phyloP scores from a whole-genome alignment of 2,329 filamentous ascomycete species.

The Exophiala viscosa region DNA sequence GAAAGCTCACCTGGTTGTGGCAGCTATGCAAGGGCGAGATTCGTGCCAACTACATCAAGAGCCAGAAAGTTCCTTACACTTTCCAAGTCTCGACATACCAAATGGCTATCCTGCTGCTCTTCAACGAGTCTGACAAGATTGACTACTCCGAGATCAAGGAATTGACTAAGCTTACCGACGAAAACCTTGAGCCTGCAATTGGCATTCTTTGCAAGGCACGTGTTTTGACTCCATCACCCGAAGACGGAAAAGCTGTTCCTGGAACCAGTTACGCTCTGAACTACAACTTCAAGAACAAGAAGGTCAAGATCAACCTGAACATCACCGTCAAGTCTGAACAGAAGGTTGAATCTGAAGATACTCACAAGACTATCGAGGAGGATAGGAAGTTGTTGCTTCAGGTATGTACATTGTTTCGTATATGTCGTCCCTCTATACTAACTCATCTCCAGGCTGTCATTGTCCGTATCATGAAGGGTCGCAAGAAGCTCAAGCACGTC shows the following conservation, averaged over 20 bases:
- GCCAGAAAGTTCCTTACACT: slow-evolving; percentile 84
- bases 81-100: slow-evolving; percentile 98
- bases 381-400: slow-evolving; percentile 94
- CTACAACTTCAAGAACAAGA: slow-evolving; percentile 96
- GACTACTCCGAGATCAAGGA: slow-evolving; percentile 83
- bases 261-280: slow-evolving; percentile 82
- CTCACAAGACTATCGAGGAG: slow-evolving; percentile 99
- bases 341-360: slow-evolving; percentile 94
- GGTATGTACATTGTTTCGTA: slow-evolving; percentile 55
- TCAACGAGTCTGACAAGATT: slow-evolving; percentile 85
- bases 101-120: slow-evolving; percentile 91
- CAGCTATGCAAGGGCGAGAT: slow-evolving; percentile 97
- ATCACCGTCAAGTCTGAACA: slow-evolving; percentile 91
- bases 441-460: slow-evolving; percentile 72
- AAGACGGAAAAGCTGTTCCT: slow-evolving; percentile 69
- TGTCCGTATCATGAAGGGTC: slow-evolving; percentile 98
- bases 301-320: slow-evolving; percentile 94
- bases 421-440: slow-evolving; percentile 32
- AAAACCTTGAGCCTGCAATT: slow-evolving; percentile 82
- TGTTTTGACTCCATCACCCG: slow-evolving; percentile 69
- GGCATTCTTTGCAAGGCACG: slow-evolving; percentile 89
- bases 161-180: slow-evolving; percentile 72
- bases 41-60: slow-evolving; percentile 87
- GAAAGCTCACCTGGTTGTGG: slow-evolving; percentile 97
- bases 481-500: slow-evolving; percentile 97